phyloP scores from a whole-genome alignment of 345 rosid species.

The Ailanthus altissimus region DNA sequence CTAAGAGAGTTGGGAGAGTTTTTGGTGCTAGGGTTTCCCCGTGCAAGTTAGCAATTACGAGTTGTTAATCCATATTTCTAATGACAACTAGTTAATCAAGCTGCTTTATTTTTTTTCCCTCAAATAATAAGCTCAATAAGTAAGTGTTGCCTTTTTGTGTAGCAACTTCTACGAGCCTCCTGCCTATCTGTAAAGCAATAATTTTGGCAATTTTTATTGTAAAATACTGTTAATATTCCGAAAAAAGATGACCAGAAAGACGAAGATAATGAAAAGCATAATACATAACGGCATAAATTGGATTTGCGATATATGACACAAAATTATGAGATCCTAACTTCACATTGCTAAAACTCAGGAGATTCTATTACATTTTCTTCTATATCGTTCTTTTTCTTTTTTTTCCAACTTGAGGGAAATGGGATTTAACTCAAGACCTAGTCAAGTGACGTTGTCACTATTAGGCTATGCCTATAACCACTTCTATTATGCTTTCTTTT shows the following conservation, averaged over 20 bases:
- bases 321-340: neutral
- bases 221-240: neutral
- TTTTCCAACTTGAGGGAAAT: no score
- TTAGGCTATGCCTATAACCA: no score
- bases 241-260: neutral
- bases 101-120: slow-evolving; percentile 69
- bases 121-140: slow-evolving; percentile 69
- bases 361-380: no score
- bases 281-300: no score
- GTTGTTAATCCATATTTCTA: no score
- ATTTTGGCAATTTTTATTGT: neutral
- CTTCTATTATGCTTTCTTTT: no score
- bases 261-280: neutral
- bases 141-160: slow-evolving; percentile 68
- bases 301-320: neutral
- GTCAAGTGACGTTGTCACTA: no score
- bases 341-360: neutral
- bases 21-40: no score
- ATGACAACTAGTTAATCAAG: slow-evolving; percentile 30
- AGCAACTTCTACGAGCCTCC: slow-evolving; percentile 74
- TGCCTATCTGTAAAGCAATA: slow-evolving; percentile 55
- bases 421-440: no score
- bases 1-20: no score
- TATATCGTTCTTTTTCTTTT: no score
- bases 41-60: no score